Evolutionary conservation across 208 protist genomes (phyloP).

Genomic region (Leishmania gerbilli): DNA sequence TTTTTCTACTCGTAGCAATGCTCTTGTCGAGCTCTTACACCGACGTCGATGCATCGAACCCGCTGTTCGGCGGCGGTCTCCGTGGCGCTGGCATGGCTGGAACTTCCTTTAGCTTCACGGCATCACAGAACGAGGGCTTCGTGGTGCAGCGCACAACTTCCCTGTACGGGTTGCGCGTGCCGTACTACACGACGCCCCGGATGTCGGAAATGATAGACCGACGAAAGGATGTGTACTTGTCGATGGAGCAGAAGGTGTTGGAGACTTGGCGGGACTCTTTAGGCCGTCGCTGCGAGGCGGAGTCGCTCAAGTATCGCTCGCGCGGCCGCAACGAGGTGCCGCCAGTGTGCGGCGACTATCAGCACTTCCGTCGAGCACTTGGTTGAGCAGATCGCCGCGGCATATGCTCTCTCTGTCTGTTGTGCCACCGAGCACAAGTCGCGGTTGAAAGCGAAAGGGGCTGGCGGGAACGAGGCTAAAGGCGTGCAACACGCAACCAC

Average conservation of each 20-base stretch:
- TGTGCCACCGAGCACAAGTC: neutral
- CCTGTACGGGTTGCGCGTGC: constrained; percentile 58
- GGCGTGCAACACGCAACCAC: neutral
- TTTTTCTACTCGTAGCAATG: constrained; percentile 78
- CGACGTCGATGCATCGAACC: constrained; percentile 41
- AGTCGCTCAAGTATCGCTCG: constrained; percentile 67
- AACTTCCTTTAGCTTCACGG: constrained; percentile 68
- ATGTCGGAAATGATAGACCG: constrained; percentile 63
- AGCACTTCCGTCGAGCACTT: constrained; percentile 46
- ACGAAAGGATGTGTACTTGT: constrained; percentile 35
- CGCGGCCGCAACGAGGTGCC: constrained; percentile 66
- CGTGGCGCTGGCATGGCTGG: neutral
- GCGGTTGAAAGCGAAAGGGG: too few species aligned
- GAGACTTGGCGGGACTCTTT: constrained; percentile 68
- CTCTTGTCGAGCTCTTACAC: constrained; percentile 68
- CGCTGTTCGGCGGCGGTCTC: constrained; percentile 17
- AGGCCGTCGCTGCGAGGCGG: constrained; percentile 77
- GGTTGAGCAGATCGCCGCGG: constrained; percentile 12
- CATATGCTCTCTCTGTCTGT: neutral
- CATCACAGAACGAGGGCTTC: constrained; percentile 47
- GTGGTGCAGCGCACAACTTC: constrained; percentile 56
- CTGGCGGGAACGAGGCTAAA: neutral
- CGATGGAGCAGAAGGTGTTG: constrained; percentile 69
- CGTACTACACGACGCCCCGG: constrained; percentile 63
- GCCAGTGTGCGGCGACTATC: constrained; percentile 58